These are phyloP conservation scores for Pichia terricola DNA, from an alignment of 1,139 yeast species.

Conservation along the genomic window DNA sequence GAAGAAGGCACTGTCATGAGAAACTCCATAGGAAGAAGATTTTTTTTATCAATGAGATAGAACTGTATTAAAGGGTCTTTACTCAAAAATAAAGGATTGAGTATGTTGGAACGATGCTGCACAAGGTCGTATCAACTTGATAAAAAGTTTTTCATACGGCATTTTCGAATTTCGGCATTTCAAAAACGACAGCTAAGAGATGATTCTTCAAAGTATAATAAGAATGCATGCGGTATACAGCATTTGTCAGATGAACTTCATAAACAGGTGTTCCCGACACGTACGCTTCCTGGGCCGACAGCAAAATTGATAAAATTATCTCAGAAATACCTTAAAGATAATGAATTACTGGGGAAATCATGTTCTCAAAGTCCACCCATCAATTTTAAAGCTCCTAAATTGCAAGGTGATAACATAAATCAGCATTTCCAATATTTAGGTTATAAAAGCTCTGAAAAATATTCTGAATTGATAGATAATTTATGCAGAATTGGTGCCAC, in stretches of 20 bases:
- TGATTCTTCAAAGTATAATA: slow-evolving; percentile 18
- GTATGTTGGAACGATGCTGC: no score
- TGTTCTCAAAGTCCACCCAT: slow-evolving; percentile 62
- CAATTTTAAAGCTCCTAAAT: slow-evolving; percentile 50
- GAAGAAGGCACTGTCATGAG: no score
- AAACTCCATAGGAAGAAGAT: no score
- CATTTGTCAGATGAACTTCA: slow-evolving; percentile 55
- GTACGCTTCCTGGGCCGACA: slow-evolving; percentile 2
- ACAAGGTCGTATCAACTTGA: no score
- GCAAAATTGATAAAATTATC: slow-evolving; percentile 45
- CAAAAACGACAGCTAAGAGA: no score
- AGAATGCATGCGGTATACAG: slow-evolving; percentile 58
- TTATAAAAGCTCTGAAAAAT: slow-evolving; percentile 48
- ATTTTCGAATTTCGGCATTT: no score
- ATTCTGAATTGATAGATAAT: slow-evolving; percentile 36
- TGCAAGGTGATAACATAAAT: slow-evolving; percentile 64
- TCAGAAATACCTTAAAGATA: slow-evolving; percentile 47
- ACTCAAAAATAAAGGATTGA: no score
- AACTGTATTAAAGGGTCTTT: no score
- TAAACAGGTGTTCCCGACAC: slow-evolving; percentile 47
- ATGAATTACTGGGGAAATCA: slow-evolving; percentile 69
- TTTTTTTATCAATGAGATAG: no score
- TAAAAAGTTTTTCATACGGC: no score
- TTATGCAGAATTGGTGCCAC: slow-evolving; percentile 27
- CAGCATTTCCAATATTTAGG: slow-evolving; percentile 83